A percentile compares a stretch with the other conserved stretches of the same genome.
Conservation (phyloP, 129 eudicot species). For the Dittrichia graveolens region DNA sequence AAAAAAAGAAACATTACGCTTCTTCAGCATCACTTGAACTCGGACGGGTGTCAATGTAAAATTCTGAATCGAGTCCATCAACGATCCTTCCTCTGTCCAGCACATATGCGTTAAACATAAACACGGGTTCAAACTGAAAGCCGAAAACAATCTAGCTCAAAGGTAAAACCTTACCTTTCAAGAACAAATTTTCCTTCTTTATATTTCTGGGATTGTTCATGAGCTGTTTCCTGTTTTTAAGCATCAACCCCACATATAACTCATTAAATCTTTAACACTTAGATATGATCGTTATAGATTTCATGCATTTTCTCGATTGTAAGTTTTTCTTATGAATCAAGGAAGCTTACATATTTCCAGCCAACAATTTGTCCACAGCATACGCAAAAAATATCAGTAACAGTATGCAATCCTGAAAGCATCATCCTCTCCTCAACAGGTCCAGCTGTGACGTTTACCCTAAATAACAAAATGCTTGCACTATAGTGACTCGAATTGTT, state of each 20-base stretch:
- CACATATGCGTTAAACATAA: slow-evolving; percentile 2
- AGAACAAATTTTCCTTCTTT: slow-evolving; percentile 89
- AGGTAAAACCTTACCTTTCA: slow-evolving; percentile 47
- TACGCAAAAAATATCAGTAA: slow-evolving; percentile 85
- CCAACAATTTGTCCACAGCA: slow-evolving; percentile 94
- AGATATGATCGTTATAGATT: not conserved
- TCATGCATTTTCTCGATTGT: too few relatives aligned
- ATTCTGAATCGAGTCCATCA: slow-evolving; percentile 75
- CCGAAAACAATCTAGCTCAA: not conserved
- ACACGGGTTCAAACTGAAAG: not conserved
- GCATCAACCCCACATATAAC: slow-evolving; percentile 4
- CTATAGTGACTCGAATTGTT: too few relatives aligned
- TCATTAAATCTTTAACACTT: slow-evolving; percentile 7
- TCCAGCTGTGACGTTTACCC: slow-evolving; percentile 77
- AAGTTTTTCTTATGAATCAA: not conserved
- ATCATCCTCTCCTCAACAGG: slow-evolving; percentile 80
- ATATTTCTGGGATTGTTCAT: slow-evolving; percentile 77
- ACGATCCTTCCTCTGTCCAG: slow-evolving; percentile 72
- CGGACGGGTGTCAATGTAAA: slow-evolving; percentile 77
- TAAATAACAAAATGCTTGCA: slow-evolving; percentile 36
- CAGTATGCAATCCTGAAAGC: slow-evolving; percentile 89
- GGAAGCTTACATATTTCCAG: slow-evolving; percentile 85
- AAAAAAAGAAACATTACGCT: slow-evolving; percentile 20
- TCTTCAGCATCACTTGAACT: slow-evolving; percentile 81
- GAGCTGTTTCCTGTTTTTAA: slow-evolving; percentile 50